A percentile compares a stretch with the other conserved stretches of the same genome.
Conservation (phyloP, 352 stramenopile species). For the Pythium utonaiense region DNA sequence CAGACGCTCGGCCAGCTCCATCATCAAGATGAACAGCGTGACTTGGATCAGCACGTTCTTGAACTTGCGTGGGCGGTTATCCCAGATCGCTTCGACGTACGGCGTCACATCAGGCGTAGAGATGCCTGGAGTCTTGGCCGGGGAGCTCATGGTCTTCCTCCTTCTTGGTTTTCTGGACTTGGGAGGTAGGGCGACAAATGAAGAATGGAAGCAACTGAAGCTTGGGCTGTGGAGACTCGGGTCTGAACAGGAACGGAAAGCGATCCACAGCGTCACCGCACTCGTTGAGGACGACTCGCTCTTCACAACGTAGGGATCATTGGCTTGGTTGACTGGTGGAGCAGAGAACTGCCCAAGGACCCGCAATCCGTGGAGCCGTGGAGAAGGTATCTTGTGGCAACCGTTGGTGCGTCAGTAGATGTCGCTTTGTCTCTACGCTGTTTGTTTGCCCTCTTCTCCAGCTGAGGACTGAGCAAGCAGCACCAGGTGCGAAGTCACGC, state of each 20-base stretch:
- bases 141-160: not conserved
- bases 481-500: too few relatives aligned
- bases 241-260: not conserved
- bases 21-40: conserved; percentile 52
- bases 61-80: conserved; percentile 45
- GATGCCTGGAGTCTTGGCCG: conserved; percentile 18
- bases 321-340: not conserved
- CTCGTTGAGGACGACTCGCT: not conserved
- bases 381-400: too few relatives aligned
- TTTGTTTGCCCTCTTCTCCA: too few relatives aligned
- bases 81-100: conserved; percentile 34
- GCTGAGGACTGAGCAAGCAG: too few relatives aligned
- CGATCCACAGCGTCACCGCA: not conserved
- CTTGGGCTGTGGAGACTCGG: not conserved
- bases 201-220: not conserved
- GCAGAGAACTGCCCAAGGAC: not conserved
- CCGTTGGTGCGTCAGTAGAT: too few relatives aligned
- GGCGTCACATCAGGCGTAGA: conserved; percentile 12
- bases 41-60: conserved; percentile 59
- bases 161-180: not conserved
- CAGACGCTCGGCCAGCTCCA: conserved; percentile 60
- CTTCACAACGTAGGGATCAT: not conserved
- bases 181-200: not conserved
- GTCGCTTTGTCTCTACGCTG: too few relatives aligned
- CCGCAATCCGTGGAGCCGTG: not conserved